Base-by-base conservation (phyloP, 169 alveolate species). In the Plasmodium knowlesi region DNA sequence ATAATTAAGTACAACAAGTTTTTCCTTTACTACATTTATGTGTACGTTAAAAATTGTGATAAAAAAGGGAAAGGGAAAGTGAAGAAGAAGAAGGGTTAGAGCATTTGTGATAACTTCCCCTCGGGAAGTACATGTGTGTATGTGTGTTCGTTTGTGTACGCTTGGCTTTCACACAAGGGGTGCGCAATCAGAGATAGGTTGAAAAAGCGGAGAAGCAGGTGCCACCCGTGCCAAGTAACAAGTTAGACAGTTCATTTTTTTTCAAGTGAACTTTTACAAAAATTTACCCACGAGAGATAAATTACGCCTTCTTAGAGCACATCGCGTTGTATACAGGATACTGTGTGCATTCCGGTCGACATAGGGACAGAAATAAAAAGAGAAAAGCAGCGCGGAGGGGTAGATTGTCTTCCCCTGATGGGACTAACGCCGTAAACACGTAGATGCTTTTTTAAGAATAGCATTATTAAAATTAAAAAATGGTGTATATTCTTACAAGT, bases 1-100 rank as follows among this genome's bases (percentile, higher is more conserved):
- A 71, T 84, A 72, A 84, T 84, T 57, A 84, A 8, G 25, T 61
- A 84, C 61, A 84, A 84, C 67, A 46, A 50, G 79, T 84, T 84
- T 84, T 25, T 43, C 50, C 39, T 84, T n/a, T 46, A 25, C 57
- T 84, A 84, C 78, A 73, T 84, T 25, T 39, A 41, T 72, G 85
- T 73, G 25, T 84, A 84, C 32, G 57, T 53, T 43, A 84, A 54
- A 84, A 84, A 12, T 39, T n/a, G 30, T 32, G 93, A 57, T 73
- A 84, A 50, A 28, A 84, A 84, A 54, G 61, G 1, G 34, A 84
- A 84, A 73, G 41, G 22, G 50, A 84, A 84, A 50, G 19, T 46
- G 25, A 50, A 37, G 67, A 84, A 84, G 78, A 84, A 73, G 46
- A 84, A 73, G 57, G 57, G 74, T 39, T 84, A 84, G 32, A 34